These are phyloP conservation scores for Paracorniculantispora psalliotae DNA, from an alignment of 2,329 filamentous ascomycete species.

Conservation along the genomic window DNA sequence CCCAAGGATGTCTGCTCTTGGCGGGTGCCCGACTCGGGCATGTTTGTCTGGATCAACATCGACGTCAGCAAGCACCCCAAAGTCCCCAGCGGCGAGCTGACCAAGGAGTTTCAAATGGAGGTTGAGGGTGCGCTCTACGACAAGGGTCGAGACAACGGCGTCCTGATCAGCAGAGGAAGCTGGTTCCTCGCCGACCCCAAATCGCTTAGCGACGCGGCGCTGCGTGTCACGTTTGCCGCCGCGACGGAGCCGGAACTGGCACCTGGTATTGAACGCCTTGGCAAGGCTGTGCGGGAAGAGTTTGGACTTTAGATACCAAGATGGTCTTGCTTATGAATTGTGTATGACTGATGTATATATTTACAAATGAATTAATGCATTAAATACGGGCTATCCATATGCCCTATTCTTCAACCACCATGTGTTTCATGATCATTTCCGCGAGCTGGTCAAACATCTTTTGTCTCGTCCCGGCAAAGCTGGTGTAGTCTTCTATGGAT, in stretches of 20 bases:
- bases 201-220: constrained; percentile 61
- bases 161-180: constrained; percentile 70
- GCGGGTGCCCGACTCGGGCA: constrained; percentile 70
- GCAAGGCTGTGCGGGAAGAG: constrained; percentile 7
- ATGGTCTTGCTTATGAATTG: not conserved
- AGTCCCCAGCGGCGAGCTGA: constrained; percentile 20
- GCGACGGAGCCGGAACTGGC: constrained; percentile 37
- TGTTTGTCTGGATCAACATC: constrained; percentile 78
- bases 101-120: constrained; percentile 24
- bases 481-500: not conserved
- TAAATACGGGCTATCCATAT: not conserved
- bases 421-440: not conserved
- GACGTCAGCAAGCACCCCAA: constrained; percentile 58
- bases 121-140: constrained; percentile 79
- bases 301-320: constrained; percentile 3
- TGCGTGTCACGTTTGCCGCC: constrained; percentile 78
- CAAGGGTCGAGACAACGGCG: constrained; percentile 61
- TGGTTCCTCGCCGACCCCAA: constrained; percentile 75
- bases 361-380: not conserved
- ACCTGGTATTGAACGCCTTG: constrained; percentile 12
- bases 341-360: not conserved
- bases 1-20: constrained; percentile 67
- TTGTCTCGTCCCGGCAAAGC: constrained; percentile 6
- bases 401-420: not conserved
- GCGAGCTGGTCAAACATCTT: constrained; percentile 10